Evolutionary conservation across 2,329 filamentous ascomycete genomes (phyloP), one percentile per base, ranked within the genome.

Genomic region (Aspergillus ochraceus): DNA sequence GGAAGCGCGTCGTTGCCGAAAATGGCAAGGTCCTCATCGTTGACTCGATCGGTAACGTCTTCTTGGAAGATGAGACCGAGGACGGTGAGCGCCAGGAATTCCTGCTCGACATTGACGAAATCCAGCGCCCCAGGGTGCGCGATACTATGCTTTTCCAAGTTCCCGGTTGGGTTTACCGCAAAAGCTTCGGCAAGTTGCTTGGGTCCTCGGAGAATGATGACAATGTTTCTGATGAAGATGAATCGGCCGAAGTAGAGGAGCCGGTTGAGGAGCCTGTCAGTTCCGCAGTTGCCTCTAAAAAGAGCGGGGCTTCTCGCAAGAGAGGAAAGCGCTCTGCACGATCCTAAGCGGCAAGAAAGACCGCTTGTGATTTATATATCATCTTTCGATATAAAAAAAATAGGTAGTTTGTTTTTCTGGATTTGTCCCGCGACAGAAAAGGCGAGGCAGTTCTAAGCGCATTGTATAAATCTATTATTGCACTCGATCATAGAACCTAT

Each of bases 21-120:
- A 99, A 99, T 70, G 95, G 95, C 66, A 99, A 98, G 81, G 84
- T 96, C 0, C 81, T 99, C 42, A 89, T 99, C 58, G 95, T 99
- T 4, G 94, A 99, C 77, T 91, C 91, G 0, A 81, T 89, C 10
- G 95, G 95, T 29, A 92, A 97, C 68, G 95, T 99, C 12, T 99
- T 91, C 72, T 82, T 99, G n/a, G 93, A 98, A 77, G 91, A 96
- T 72, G 85, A 91, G 69, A 91, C 92, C 54, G 92, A 93, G 66
- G 91, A 97, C 24, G 95, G 95, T 55, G 87, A 90, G 57, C 84
- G 87, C 32, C 86, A 90, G 66, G 91, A 97, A 73, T 96, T 89
- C 72, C 80, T 97, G 64, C 87, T 99, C 61, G 94, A 99, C 74
- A 88, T 97, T 70, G 86, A 92, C 60, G 92, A 97, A 74, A 88